phyloP scores from a whole-genome alignment of 805 yeast species.

The Ogataea neopini region DNA sequence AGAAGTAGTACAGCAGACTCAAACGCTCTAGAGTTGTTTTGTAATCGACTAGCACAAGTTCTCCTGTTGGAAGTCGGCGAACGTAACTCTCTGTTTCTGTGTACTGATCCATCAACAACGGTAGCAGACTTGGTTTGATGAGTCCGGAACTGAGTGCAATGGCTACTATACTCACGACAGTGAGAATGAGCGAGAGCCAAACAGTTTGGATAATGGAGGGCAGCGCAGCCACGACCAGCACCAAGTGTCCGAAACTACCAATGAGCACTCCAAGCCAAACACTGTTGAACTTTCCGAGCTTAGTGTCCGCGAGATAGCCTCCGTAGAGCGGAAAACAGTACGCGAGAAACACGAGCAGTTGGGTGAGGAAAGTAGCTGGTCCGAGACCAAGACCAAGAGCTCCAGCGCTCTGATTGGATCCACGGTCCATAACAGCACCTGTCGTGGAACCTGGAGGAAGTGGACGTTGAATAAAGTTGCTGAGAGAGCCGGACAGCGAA shows the following conservation, averaged over 20 bases:
- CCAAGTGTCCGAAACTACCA: constrained; percentile 48
- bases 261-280: constrained; percentile 47
- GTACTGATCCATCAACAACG: constrained; percentile 59
- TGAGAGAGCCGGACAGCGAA: constrained; percentile 47
- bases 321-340: constrained; percentile 51
- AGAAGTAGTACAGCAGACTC: constrained; percentile 50
- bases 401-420: constrained; percentile 45
- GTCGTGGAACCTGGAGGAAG: constrained; percentile 46
- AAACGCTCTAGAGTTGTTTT: constrained; percentile 42
- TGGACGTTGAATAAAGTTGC: constrained; percentile 53
- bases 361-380: constrained; percentile 46
- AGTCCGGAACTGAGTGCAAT: constrained; percentile 51
- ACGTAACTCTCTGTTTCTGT: constrained; percentile 54
- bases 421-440: constrained; percentile 39
- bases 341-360: constrained; percentile 47
- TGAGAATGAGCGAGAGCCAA: constrained; percentile 34
- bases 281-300: constrained; percentile 46
- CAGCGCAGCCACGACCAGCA: constrained; percentile 48
- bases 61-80: constrained; percentile 52
- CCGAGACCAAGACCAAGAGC: constrained; percentile 50
- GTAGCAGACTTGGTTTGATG: constrained; percentile 53
- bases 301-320: constrained; percentile 53
- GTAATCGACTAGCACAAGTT: constrained; percentile 56
- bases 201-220: constrained; percentile 39
- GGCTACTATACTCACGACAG: constrained; percentile 40